Evolutionary conservation across 106 monocot genomes (phyloP), one percentile per base, ranked within the genome.

Genomic region (Allium cepa): DNA sequence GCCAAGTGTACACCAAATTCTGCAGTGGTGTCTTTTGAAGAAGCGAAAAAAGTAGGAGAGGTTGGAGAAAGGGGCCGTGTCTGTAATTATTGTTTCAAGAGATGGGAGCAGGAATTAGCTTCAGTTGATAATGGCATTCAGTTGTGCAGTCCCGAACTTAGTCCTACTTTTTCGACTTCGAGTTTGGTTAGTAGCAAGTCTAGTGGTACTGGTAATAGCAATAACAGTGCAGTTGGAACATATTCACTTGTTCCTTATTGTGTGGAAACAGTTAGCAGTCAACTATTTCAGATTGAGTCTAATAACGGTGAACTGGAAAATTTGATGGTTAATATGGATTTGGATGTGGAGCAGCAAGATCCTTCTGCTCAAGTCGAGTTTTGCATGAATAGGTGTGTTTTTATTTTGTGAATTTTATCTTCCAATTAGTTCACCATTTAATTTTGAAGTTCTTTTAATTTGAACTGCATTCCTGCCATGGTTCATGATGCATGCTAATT

Each of bases 81-180:
- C 28, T 92, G 96, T 63, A 96, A 92, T 59, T 96, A 72, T 66
- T 92, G 96, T 78, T 88, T 83, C 84, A 92, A 80, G 72, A 83
- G 82, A 76, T 78, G 84, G 83, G 75, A 82, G 67, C 77, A 78
- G 62, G 66, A 79, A 14, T 26, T 65, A 67, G 69, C 46, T 8
- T 66, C 73, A 11, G 61, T 47, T 48, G 56, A 75, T 7, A 75
- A 68, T 77, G 75, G 45, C 67, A 69, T 62, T 50, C 78, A 51
- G 0, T 36, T 56, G 13, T 77, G 80, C 4, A 72, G 71, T 60
- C 78, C 62, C 45, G 71, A 69, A 15, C 83, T 88, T 66, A 84
- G 86, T 73, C 76, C 73, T 10, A 77, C 84, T 14, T 71, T 46
- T 65, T 92, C 97, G 7, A 71, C 59, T 7, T 36, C 74, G 8